Conservation (phyloP, 208 protist genomes). For the Willaertia magna region DNA sequence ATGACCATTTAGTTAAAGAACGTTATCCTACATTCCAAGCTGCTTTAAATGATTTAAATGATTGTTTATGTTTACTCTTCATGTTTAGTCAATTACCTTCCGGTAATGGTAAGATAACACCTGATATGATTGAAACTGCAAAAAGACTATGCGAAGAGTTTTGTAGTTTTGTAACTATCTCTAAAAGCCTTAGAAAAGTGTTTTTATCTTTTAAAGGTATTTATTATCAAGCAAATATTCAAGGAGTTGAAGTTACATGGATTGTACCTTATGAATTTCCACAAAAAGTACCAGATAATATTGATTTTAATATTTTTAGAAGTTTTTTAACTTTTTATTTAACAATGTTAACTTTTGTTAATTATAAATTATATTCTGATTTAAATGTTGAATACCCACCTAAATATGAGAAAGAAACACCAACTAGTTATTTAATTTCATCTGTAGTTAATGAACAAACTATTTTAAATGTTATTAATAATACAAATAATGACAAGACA, state of each 20-base stretch:
- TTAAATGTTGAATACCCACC: constrained; percentile 52
- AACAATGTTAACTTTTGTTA: constrained; percentile 85
- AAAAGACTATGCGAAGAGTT: constrained; percentile 52
- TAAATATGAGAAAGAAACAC: neutral
- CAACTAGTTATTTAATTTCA: neutral
- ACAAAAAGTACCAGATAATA: constrained; percentile 73
- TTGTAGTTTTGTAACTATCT: constrained; percentile 60
- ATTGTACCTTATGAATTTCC: constrained; percentile 90
- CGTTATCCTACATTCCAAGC: constrained; percentile 93
- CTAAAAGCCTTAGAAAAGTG: constrained; percentile 66
- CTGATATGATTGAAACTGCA: constrained; percentile 55
- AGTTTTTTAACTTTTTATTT: constrained; percentile 95
- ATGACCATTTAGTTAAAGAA: constrained; percentile 86
- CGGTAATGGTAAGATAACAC: constrained; percentile 54
- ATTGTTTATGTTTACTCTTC: constrained; percentile 84
- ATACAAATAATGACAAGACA: neutral
- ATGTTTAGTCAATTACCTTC: constrained; percentile 78
- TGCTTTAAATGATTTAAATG: constrained; percentile 86
- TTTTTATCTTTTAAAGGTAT: constrained; percentile 97
- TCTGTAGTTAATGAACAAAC: neutral
- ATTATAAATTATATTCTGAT: constrained; percentile 84
- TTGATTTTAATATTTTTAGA: constrained; percentile 84
- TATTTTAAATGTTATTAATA: too few relatives aligned
- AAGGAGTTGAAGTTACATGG: constrained; percentile 86
- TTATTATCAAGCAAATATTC: constrained; percentile 93